Base-by-base conservation (phyloP, 2,329 filamentous ascomycete species). In the Catunica adiposa region DNA sequence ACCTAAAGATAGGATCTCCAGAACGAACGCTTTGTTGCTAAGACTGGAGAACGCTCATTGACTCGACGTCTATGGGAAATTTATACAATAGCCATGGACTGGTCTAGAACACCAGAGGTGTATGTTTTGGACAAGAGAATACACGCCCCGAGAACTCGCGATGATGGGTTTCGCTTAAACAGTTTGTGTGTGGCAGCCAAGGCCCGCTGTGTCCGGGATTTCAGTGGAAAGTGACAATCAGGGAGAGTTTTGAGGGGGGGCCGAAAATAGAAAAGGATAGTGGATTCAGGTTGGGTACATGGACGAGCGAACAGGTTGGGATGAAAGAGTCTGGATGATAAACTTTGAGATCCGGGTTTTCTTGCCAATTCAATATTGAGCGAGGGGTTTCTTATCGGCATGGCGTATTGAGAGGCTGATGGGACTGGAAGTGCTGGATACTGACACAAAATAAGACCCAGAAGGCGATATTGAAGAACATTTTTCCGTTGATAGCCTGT, bases 1-100 rank as follows among this genome's bases (percentile, higher is more conserved):
- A 38, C 8, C 31, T 38, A 52, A 52, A 52, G 50, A 52, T 52
- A 52, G 50, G 44, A 48, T 48, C 22, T 48, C 22, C 23, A 48
- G 44, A 48, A 48, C 8, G 26, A 26, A 48, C 1, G 26, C 5
- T 1, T 8, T 23, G 22, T 15, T 23, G 44, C 17, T 8, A 48
- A 48, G 44, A 42, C 1, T 9, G 1, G 22, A 23, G 44, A 11
- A 26, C 15, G 22, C 9, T 11, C 23, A 8, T 25, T 48, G 1
- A 8, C 11, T 8, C 26, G 20, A n/a, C 40, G 22, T 9, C 3
- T 5, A 25, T 2, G 3, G n/a, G 44, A 48, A 48, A 22, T 23
- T 7, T 23, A 5, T 23, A 15, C 8, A 26, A 6, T 9, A 25
- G n/a, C 26, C 11, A 25, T 48, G 23, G 44, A 48, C 44, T 22